Evolutionary conservation across 2,329 filamentous ascomycete species (phyloP).

Genomic region (Phialemoniopsis sp.): DNA sequence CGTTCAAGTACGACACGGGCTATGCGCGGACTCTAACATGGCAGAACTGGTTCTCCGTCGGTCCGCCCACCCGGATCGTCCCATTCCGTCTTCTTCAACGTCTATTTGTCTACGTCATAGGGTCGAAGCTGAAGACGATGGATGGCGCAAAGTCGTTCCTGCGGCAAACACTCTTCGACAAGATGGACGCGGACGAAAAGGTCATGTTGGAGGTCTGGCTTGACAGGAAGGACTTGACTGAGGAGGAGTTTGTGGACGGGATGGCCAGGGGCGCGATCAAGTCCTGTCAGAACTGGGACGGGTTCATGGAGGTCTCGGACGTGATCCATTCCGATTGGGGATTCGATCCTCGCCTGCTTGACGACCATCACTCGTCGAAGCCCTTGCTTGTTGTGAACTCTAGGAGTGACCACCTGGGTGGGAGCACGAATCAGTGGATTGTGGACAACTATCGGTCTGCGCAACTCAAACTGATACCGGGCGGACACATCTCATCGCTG

Average conservation of each 20-base stretch:
- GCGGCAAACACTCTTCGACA: too few species aligned
- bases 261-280: conserved; percentile 8
- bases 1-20: conserved; percentile 10
- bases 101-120: not conserved
- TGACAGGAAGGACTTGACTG: too few species aligned
- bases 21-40: conserved; percentile 11
- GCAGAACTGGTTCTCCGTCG: conserved; percentile 12
- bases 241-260: too few species aligned
- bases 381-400: conserved; percentile 12
- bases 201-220: too few species aligned
- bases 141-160: too few species aligned
- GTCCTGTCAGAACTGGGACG: conserved; percentile 13
- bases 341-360: conserved; percentile 10
- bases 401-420: conserved; percentile 9
- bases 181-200: too few species aligned
- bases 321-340: conserved; percentile 17
- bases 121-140: too few species aligned
- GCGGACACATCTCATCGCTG: too few species aligned
- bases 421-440: conserved; percentile 13
- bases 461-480: not conserved
- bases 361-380: conserved; percentile 10
- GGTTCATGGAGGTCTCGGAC: conserved; percentile 16
- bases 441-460: conserved; percentile 11
- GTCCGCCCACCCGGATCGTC: conserved; percentile 7
- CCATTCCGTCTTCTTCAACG: conserved; percentile 11